Percentiles rank a stretch among this genome's conserved stretches.
Conservation (phyloP, 306 rosid species). For the Fragaria iinumae region DNA sequence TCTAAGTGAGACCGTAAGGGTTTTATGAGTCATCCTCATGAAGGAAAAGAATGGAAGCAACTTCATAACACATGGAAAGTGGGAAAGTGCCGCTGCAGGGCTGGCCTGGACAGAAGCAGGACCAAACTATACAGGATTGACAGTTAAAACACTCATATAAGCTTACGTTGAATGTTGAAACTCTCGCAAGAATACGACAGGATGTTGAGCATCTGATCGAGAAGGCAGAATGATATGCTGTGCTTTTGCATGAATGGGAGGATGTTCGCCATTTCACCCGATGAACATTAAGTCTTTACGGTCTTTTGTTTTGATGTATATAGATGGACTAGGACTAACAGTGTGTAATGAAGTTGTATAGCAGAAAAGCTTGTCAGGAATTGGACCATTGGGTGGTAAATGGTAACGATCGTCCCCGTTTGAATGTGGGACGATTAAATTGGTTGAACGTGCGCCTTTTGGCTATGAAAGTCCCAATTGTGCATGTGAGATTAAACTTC, state of each 20-base stretch:
- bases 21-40: conserved; percentile 30
- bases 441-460: conserved; percentile 36
- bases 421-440: conserved; percentile 36
- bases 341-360: conserved; percentile 66
- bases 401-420: conserved; percentile 25
- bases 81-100: conserved; percentile 38
- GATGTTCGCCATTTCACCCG: conserved; percentile 33
- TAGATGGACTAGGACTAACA: conserved; percentile 48
- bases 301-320: conserved; percentile 44
- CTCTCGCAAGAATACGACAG: conserved; percentile 19
- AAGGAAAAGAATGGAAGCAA: conserved; percentile 26
- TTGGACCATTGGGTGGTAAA: conserved; percentile 37
- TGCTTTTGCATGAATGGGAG: conserved; percentile 38
- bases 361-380: conserved; percentile 40
- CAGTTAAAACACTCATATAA: conserved; percentile 17
- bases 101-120: conserved; percentile 47
- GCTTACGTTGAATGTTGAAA: conserved; percentile 19
- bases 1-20: conserved; percentile 38
- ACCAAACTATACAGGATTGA: conserved; percentile 32
- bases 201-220: conserved; percentile 30
- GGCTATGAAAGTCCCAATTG: conserved; percentile 3
- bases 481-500: no score
- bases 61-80: conserved; percentile 28
- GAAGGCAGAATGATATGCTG: conserved; percentile 29
- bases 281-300: conserved; percentile 29